Percentiles rank a stretch among this genome's conserved stretches.
phyloP scores from a whole-genome alignment of 208 protist genomes.

The Crithidia acanthocephali region DNA sequence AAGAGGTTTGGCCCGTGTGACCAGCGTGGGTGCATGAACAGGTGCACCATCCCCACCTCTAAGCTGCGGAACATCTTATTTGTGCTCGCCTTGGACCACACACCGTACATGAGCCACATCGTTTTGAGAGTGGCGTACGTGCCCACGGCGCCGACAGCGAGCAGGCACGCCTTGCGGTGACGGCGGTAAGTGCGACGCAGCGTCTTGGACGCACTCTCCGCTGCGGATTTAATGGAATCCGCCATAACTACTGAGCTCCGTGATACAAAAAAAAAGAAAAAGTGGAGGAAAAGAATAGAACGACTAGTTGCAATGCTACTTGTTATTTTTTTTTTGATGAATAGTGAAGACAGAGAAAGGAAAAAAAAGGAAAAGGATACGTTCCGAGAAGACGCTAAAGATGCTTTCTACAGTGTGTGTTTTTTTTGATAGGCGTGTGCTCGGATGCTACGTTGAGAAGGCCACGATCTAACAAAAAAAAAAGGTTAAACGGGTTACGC shows the following conservation, averaged over 20 bases:
- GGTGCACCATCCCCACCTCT: slow-evolving; percentile 64
- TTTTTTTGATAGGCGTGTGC: no score
- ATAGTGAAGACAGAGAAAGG: no score
- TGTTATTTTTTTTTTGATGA: no score
- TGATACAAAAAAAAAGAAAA: slow-evolving; percentile 5
- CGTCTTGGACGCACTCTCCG: slow-evolving; percentile 24
- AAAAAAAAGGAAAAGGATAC: no score
- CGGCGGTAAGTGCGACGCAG: slow-evolving; percentile 37
- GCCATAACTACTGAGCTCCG: slow-evolving; percentile 10
- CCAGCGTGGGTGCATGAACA: slow-evolving; percentile 75
- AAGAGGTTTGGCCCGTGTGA: slow-evolving; percentile 77
- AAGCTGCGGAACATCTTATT: slow-evolving; percentile 46
- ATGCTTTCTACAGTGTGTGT: no score
- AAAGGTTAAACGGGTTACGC: no score
- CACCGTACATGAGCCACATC: slow-evolving; percentile 24
- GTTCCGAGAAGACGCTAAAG: no score
- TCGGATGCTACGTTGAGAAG: no score
- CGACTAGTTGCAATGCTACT: no score
- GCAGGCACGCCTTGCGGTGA: slow-evolving; percentile 36
- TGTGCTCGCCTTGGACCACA: slow-evolving; percentile 23
- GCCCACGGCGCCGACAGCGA: slow-evolving; percentile 34
- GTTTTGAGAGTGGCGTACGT: slow-evolving; percentile 39
- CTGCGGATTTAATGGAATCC: not conserved
- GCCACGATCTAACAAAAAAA: no score
- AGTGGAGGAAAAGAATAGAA: not conserved